phyloP scores from a whole-genome alignment of 208 protist genomes.

The Trypanosoma scelopori region DNA sequence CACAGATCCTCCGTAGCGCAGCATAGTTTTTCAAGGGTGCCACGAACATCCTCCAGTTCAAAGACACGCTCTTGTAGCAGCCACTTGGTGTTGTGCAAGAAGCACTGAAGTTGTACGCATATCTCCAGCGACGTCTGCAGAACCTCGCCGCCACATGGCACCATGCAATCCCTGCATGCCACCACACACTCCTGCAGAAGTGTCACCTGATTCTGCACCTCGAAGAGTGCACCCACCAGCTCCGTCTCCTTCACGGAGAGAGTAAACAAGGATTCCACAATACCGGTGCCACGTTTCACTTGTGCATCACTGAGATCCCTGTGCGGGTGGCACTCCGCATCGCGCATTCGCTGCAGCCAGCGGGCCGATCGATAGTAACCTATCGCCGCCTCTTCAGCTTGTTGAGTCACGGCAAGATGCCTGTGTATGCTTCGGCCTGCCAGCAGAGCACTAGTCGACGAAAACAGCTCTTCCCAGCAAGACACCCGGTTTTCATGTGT shows the following conservation, averaged over 20 bases:
- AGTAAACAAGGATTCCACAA: slow-evolving; percentile 72
- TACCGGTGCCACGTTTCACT: slow-evolving; percentile 67
- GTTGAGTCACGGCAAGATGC: slow-evolving; percentile 27
- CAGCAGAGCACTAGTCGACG: slow-evolving; percentile 58
- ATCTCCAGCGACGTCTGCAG: slow-evolving; percentile 50
- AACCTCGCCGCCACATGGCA: slow-evolving; percentile 23
- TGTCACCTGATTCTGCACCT: slow-evolving; percentile 39
- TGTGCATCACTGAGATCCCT: slow-evolving; percentile 86
- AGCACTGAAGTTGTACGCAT: slow-evolving; percentile 51
- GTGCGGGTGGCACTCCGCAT: slow-evolving; percentile 75
- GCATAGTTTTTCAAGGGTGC: slow-evolving; percentile 44
- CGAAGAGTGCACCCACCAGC: slow-evolving; percentile 34
- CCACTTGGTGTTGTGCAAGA: slow-evolving; percentile 54
- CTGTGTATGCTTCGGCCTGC: slow-evolving; percentile 43
- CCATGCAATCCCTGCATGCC: slow-evolving; percentile 18
- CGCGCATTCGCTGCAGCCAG: slow-evolving; percentile 85
- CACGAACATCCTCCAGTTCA: slow-evolving; percentile 18
- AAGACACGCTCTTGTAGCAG: slow-evolving; percentile 54
- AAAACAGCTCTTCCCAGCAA: slow-evolving; percentile 72
- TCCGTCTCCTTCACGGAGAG: slow-evolving; percentile 36
- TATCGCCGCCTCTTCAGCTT: slow-evolving; percentile 39
- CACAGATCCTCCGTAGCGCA: slow-evolving; percentile 51
- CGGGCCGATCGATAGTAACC: slow-evolving; percentile 77
- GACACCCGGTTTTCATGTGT: slow-evolving; percentile 64
- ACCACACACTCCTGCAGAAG: slow-evolving; percentile 38